Conservation (phyloP, 371 early-diverging fungal genomes). For the Capillidium heterosporum region DNA sequence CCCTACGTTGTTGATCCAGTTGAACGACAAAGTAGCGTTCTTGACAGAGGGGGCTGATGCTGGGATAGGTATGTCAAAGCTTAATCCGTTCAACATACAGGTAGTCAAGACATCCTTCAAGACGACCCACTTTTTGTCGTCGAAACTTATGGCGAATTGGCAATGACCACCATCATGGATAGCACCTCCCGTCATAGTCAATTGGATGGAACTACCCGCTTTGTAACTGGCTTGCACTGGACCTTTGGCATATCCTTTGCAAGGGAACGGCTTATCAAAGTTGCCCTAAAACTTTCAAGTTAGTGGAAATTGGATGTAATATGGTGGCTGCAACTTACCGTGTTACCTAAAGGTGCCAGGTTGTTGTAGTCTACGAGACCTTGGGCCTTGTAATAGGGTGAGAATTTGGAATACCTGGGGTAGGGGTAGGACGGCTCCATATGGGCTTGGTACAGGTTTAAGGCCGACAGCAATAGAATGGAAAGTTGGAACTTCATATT, state of each 20-base stretch:
- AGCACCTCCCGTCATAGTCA: not conserved
- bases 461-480: too few species aligned
- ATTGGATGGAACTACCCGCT: not conserved
- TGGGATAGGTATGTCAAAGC: not conserved
- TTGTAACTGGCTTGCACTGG: not conserved
- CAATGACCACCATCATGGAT: constrained; percentile 5
- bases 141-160: constrained; percentile 2
- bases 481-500: too few species aligned
- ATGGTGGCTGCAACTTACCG: not conserved
- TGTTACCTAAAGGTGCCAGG: not conserved
- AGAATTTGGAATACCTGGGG: constrained; percentile 1
- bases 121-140: not conserved
- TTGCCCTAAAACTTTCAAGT: not conserved
- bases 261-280: constrained; percentile 2
- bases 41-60: not conserved
- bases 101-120: not conserved
- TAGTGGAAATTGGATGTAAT: not conserved
- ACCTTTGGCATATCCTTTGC: constrained; percentile 2
- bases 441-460: not conserved
- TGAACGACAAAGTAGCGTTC: constrained; percentile 31
- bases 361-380: not conserved
- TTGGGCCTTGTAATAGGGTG: not conserved
- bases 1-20: constrained; percentile 6
- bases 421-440: not conserved
- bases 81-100: not conserved